A percentile compares a stretch with the other conserved stretches of the same genome.
Conservation (phyloP, 2,329 filamentous ascomycete genomes). For the Talaromyces sp. region DNA sequence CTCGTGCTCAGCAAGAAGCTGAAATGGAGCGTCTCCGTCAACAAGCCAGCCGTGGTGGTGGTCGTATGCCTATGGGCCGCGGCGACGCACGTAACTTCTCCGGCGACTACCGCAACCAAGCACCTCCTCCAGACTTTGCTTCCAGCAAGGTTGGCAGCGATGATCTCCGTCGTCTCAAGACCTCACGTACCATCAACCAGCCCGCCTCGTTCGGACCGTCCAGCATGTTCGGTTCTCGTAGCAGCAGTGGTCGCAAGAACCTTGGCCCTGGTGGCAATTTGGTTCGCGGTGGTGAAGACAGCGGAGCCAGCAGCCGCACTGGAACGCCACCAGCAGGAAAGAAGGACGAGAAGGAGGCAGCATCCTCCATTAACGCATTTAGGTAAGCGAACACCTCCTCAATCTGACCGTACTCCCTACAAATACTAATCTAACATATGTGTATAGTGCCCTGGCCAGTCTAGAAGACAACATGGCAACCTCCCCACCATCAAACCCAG, state of each 20-base stretch:
- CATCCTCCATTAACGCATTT: constrained; percentile 81
- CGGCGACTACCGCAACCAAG: constrained; percentile 59
- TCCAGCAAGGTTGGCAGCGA: constrained; percentile 85
- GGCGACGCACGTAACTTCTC: constrained; percentile 85
- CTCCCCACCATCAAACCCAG: constrained; percentile 46
- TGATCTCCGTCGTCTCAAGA: constrained; percentile 73
- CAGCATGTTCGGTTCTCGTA: constrained; percentile 82
- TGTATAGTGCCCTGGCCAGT: constrained; percentile 44
- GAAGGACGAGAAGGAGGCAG: constrained; percentile 57
- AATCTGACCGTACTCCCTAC: too few species aligned
- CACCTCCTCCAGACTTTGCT: constrained; percentile 63
- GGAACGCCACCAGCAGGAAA: constrained; percentile 72
- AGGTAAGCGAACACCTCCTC: too few species aligned
- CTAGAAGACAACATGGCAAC: constrained; percentile 45
- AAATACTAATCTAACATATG: background rate
- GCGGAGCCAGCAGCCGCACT: constrained; percentile 79
- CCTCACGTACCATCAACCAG: constrained; percentile 59
- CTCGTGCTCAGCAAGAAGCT: constrained; percentile 72
- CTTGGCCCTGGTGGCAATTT: constrained; percentile 70
- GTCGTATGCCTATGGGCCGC: constrained; percentile 69
- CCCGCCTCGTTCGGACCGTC: constrained; percentile 70
- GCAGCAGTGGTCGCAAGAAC: constrained; percentile 72
- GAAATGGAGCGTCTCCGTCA: constrained; percentile 59
- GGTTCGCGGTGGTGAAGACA: constrained; percentile 73
- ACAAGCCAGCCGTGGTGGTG: constrained; percentile 55